Evolutionary conservation across 768 basidiomycete genomes (phyloP).

Genomic region (Suillus luteus): DNA sequence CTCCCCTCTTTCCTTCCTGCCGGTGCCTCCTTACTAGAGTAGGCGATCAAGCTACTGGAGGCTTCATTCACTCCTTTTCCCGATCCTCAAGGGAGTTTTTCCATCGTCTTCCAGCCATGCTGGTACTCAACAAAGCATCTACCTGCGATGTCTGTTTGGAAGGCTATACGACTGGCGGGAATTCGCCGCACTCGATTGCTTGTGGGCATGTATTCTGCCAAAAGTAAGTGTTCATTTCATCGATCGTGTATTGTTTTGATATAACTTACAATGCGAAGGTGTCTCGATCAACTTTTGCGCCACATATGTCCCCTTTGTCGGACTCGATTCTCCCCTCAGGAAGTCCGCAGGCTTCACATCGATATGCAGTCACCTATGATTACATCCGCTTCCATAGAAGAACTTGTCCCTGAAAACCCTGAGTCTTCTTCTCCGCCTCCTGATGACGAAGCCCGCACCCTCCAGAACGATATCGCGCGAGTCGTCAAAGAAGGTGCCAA

Average conservation of each 20-base stretch:
- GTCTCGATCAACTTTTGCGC: conserved; percentile 51
- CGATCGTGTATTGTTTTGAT: conserved; percentile 6
- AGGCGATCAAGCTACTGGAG: neutral
- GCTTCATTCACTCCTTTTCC: conserved; percentile 16
- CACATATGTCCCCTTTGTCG: conserved; percentile 68
- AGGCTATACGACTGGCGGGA: conserved; percentile 50
- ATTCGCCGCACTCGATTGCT: conserved; percentile 62
- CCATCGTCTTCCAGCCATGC: conserved; percentile 49
- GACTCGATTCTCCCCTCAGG: conserved; percentile 45
- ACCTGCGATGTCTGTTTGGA: conserved; percentile 79
- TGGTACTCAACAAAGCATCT: conserved; percentile 63
- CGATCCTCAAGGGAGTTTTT: conserved; percentile 3
- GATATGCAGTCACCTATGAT: conserved; percentile 45
- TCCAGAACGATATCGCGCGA: conserved; percentile 54
- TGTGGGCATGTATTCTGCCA: conserved; percentile 77
- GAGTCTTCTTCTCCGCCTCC: conserved; percentile 28
- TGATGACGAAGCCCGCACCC: conserved; percentile 48
- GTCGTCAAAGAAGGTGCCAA: conserved; percentile 60
- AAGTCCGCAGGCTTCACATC: conserved; percentile 59
- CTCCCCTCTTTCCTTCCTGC: conserved; percentile 13
- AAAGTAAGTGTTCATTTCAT: conserved; percentile 34
- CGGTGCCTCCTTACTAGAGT: neutral
- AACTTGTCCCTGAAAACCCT: conserved; percentile 12
- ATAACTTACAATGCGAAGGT: conserved; percentile 39
- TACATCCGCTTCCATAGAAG: conserved; percentile 20